phyloP scores from a whole-genome alignment of 345 rosid genomes.

The Eucalyptus erythrocorys region DNA sequence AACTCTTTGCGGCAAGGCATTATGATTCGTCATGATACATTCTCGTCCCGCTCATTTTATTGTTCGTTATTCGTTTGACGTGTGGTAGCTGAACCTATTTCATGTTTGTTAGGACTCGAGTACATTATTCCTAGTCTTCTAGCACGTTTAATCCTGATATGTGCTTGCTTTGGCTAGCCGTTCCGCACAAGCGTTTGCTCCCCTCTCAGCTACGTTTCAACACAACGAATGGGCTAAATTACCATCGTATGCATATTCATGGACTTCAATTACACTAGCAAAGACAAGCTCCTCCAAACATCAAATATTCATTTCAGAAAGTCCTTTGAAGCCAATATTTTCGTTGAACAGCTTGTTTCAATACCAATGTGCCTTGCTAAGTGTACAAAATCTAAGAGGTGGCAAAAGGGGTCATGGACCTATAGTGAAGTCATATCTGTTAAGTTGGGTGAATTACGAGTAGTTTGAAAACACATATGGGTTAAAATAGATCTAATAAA shows the following conservation, averaged over 20 bases:
- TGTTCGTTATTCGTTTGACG: not conserved
- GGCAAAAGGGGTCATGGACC: not conserved
- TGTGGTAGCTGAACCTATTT: not conserved
- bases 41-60: not conserved
- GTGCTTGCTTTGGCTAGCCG: not conserved
- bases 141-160: not conserved
- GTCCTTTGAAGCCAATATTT: not conserved
- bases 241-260: not conserved
- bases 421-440: fast-evolving
- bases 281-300: not conserved
- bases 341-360: not conserved
- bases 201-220: not conserved
- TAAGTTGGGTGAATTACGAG: not conserved
- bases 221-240: not conserved
- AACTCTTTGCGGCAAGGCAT: not conserved
- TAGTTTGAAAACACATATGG: not conserved
- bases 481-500: not conserved
- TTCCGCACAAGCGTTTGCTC: not conserved
- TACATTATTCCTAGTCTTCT: not conserved
- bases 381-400: not conserved
- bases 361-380: not conserved
- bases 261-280: not conserved
- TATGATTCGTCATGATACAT: not conserved
- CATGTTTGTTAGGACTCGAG: not conserved
- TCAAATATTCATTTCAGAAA: not conserved